These are phyloP conservation scores for Elaeis guineensis DNA, from an alignment of 176 grass and related monocot species.

Conservation along the genomic window DNA sequence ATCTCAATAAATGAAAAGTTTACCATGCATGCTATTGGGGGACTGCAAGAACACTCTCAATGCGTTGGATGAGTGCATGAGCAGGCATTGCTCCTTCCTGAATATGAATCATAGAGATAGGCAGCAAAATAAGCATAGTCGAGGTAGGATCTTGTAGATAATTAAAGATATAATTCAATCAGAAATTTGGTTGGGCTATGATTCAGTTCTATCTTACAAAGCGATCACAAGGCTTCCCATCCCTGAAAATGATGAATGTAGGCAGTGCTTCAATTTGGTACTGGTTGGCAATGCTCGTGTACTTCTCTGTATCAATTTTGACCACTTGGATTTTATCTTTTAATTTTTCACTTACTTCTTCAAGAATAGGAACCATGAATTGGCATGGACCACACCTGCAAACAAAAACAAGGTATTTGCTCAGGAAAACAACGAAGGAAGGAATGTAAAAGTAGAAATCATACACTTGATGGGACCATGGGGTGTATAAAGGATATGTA, in stretches of 20 bases:
- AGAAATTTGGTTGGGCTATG: neutral
- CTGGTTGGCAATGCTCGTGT: constrained; percentile 60
- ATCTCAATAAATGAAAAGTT: neutral
- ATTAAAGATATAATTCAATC: neutral
- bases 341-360: constrained; percentile 86
- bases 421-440: neutral
- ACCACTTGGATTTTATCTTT: constrained; percentile 84
- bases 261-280: constrained; percentile 83
- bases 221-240: constrained; percentile 82
- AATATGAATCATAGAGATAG: constrained; percentile 6
- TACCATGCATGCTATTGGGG: neutral
- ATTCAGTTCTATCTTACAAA: constrained; percentile 51
- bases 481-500: no score
- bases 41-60: constrained; percentile 53
- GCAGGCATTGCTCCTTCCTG: constrained; percentile 87
- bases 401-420: constrained; percentile 18
- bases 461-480: no score
- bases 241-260: constrained; percentile 90
- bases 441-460: neutral
- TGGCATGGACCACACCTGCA: constrained; percentile 93
- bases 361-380: constrained; percentile 91
- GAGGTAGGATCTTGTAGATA: no score
- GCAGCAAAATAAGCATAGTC: neutral
- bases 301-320: constrained; percentile 99
- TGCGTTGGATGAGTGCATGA: constrained; percentile 70